Base-by-base conservation (phyloP, 371 early-diverging fungal species). In the Cokeromyces recurvatus region DNA sequence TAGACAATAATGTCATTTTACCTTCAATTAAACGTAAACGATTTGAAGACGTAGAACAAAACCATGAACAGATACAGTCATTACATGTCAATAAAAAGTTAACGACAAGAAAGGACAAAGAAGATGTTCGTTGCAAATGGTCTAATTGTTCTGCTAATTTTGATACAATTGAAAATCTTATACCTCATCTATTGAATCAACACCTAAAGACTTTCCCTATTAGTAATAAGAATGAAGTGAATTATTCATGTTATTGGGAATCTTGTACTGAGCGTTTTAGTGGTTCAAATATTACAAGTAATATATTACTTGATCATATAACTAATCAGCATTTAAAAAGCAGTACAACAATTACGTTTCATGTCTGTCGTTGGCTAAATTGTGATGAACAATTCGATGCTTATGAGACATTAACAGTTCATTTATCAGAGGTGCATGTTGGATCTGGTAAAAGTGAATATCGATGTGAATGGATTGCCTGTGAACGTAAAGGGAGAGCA, bases 121-220 rank as follows among this genome's bases (percentile, higher is more conserved):
- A 42, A 42, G 19, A 16, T 2, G 24, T 47, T 1, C 32, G 16
- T n/a, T 92, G 93, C 51, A 71, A 83, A 48, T 93, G 94, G 94
- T 72, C 84, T 4, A 81, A 87, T 1, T 93, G 94, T 59, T 71
- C 84, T 7, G 88, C 88, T 15, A 77, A 66, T 21, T 92, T 93
- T 55, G 50, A 54, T 21, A 78, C 79, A 9, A 54, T 79, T 16
- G 91, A 91, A 37, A 89, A 91, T 44, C 59, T 93, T 8, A 66
- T 92, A 42, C 87, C 89, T 7, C 94, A 93, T 54, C 65, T 93
- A 25, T 81, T 82, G 48, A 87, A 82, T 51, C 65, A 78, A 4
- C 94, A 92, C 55, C 65, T 89, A 20, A 81, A 82, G 5, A 76
- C 81, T 48, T 29, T 29, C 5, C 29, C 29, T 5, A 29, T 29